These are phyloP conservation scores for Rubia yunnanensis DNA, from an alignment of 257 asterid species.

Conservation along the genomic window DNA sequence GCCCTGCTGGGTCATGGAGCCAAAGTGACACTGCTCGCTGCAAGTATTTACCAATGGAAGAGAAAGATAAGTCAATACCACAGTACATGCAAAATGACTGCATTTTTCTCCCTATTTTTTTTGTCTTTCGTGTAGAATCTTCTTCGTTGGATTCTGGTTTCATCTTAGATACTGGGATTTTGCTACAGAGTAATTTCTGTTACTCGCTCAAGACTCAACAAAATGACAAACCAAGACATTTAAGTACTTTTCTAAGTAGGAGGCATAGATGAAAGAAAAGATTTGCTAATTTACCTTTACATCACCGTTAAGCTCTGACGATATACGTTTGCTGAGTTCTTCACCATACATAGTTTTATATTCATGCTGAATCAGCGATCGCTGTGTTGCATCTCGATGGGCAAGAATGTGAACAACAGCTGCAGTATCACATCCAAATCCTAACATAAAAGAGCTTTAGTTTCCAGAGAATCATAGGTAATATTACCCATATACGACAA, in stretches of 20 bases:
- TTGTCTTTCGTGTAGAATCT: not conserved
- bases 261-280: not conserved
- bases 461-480: not conserved
- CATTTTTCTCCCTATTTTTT: not conserved
- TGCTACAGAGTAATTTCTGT: not conserved
- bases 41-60: slow-evolving; percentile 9
- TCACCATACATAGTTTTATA: slow-evolving; percentile 56
- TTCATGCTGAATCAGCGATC: slow-evolving; percentile 76
- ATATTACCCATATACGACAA: not conserved
- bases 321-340: slow-evolving; percentile 63
- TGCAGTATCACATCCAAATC: slow-evolving; percentile 89
- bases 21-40: slow-evolving; percentile 76
- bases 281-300: slow-evolving; percentile 34
- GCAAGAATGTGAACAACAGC: slow-evolving; percentile 69
- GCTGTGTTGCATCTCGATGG: slow-evolving; percentile 79
- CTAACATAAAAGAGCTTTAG: slow-evolving; percentile 23
- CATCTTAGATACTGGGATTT: not conserved
- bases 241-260: not conserved
- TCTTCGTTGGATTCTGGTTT: not conserved
- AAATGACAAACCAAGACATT: not conserved
- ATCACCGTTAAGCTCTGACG: slow-evolving; percentile 80
- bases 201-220: not conserved
- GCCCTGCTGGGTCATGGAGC: slow-evolving; percentile 83
- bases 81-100: not conserved
- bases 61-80: not conserved